Conservation (phyloP, 441 rosid species). For the Syzygium syzygioides region DNA sequence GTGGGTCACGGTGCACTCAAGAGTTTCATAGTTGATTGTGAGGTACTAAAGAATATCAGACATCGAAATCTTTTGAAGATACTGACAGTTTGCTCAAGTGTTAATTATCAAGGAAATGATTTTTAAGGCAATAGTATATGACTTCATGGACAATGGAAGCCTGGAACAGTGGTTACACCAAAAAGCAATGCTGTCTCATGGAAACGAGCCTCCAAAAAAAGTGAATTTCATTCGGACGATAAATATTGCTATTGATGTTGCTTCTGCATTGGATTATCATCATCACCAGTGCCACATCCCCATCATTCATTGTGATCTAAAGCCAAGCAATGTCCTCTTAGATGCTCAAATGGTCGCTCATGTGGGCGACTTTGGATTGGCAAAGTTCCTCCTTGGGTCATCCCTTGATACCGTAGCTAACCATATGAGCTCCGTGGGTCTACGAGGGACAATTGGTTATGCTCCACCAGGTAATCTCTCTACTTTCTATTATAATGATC, state of each 20-base stretch:
- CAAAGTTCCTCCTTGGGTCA: fast-evolving
- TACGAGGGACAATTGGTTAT: neutral
- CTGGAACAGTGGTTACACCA: conserved; percentile 13
- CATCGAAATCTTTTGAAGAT: conserved; percentile 15
- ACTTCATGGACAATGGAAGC: conserved; percentile 18
- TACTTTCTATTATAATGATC: no score
- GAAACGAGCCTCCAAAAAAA: neutral
- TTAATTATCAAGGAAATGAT: neutral
- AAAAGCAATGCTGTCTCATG: neutral
- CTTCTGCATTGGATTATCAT: neutral
- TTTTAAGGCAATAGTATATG: conserved; percentile 14
- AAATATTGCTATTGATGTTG: neutral
- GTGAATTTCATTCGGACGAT: neutral
- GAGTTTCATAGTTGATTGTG: conserved; percentile 8
- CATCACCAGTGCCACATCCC: neutral
- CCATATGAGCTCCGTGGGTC: neutral
- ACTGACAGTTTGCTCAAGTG: neutral
- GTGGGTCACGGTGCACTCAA: neutral
- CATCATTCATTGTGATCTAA: neutral
- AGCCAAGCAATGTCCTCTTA: neutral
- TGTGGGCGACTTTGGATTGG: neutral
- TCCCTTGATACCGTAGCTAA: neutral
- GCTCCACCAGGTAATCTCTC: neutral
- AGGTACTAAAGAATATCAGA: conserved; percentile 5
- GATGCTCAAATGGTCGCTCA: neutral